Conservation (phyloP, 2,329 filamentous ascomycete species). For the Arthrocladium fulminans region DNA sequence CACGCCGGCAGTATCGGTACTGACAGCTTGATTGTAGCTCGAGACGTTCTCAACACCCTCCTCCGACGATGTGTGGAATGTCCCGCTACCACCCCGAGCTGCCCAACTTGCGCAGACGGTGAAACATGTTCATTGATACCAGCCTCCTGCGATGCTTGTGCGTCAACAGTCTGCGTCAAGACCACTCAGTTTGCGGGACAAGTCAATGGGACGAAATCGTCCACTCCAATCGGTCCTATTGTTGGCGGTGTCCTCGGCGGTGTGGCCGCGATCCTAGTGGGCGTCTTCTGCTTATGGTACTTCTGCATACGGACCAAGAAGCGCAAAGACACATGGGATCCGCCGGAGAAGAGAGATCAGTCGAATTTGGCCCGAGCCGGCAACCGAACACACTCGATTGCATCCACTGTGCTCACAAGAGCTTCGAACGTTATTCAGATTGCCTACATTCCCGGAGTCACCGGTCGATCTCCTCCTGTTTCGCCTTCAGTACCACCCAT, state of each 20-base stretch:
- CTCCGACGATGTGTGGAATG: slow-evolving; percentile 55
- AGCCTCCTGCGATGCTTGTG: slow-evolving; percentile 52
- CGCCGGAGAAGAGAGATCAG: slow-evolving; percentile 49
- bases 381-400: slow-evolving; percentile 73
- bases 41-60: slow-evolving; percentile 27
- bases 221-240: slow-evolving; percentile 59
- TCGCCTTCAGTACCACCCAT: slow-evolving; percentile 78
- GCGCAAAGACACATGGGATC: slow-evolving; percentile 49
- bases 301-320: slow-evolving; percentile 67
- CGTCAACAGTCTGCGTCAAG: slow-evolving; percentile 47
- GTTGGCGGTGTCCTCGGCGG: slow-evolving; percentile 87
- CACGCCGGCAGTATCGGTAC: background rate
- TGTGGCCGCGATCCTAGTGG: slow-evolving; percentile 60
- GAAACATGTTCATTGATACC: slow-evolving; percentile 53
- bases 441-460: slow-evolving; percentile 95
- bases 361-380: slow-evolving; percentile 40
- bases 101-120: slow-evolving; percentile 49
- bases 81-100: slow-evolving; percentile 43
- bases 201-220: slow-evolving; percentile 22
- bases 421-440: slow-evolving; percentile 99
- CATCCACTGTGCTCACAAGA: slow-evolving; percentile 86
- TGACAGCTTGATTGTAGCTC: background rate
- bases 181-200: slow-evolving; percentile 32
- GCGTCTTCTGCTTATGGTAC: slow-evolving; percentile 76
- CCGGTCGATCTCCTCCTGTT: slow-evolving; percentile 77